phyloP scores from a whole-genome alignment of 805 yeast species.

The Kregervanrija pseudodelftensis region DNA sequence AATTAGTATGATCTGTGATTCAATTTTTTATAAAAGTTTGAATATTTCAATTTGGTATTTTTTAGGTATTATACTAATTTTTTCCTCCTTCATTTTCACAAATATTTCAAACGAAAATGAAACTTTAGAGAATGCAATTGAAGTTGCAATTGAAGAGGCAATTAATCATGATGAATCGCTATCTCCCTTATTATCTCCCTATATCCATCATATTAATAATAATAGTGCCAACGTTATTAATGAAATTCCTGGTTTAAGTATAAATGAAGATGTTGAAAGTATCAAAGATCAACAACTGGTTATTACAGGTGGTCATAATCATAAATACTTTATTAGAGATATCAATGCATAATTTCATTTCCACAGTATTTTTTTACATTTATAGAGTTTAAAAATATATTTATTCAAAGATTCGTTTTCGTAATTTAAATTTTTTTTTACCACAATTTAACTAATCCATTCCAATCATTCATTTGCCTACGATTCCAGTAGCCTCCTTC shows the following conservation, averaged over 20 bases:
- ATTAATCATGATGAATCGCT: slow-evolving; percentile 37
- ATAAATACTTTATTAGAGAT: slow-evolving; percentile 29
- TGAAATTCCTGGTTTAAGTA: slow-evolving; percentile 21
- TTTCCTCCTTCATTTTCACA: slow-evolving; percentile 39
- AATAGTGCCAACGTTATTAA: slow-evolving; percentile 6
- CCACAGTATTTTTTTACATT: not conserved
- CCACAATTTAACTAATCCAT: slow-evolving; percentile 50
- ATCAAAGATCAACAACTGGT: slow-evolving; percentile 17
- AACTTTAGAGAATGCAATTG: slow-evolving; percentile 38
- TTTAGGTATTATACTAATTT: slow-evolving; percentile 40
- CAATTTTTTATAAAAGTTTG: slow-evolving; percentile 28
- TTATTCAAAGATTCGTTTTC: not conserved
- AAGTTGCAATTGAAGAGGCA: slow-evolving; percentile 41
- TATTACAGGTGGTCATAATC: slow-evolving; percentile 30
- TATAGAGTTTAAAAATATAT: not conserved
- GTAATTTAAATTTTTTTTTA: slow-evolving; percentile 15
- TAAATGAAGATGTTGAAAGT: slow-evolving; percentile 8
- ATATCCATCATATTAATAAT: slow-evolving; percentile 5
- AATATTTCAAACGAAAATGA: slow-evolving; percentile 41
- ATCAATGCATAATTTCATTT: slow-evolving; percentile 2
- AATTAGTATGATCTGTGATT: slow-evolving; percentile 42
- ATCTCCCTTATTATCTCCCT: slow-evolving; percentile 42
- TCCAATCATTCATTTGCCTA: slow-evolving; percentile 60
- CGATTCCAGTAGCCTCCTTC: slow-evolving; percentile 70
- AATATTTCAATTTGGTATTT: slow-evolving; percentile 30